Conservation (phyloP, 2,329 filamentous ascomycete genomes). For the Coniochaeta sp. region DNA sequence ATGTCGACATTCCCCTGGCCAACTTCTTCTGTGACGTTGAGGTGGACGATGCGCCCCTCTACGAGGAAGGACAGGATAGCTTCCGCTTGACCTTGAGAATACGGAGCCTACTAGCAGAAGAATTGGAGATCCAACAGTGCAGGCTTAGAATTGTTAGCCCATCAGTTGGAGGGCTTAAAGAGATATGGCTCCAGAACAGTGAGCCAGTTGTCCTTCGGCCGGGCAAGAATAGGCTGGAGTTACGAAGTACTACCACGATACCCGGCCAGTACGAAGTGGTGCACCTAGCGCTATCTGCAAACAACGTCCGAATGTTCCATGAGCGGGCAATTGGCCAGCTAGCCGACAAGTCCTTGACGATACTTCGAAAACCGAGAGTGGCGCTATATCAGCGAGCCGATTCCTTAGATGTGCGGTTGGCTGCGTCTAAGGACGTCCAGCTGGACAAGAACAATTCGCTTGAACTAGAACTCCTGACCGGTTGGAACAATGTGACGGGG, state of each 20-base stretch:
- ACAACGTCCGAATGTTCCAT: conserved; percentile 58
- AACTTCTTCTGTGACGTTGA: conserved; percentile 67
- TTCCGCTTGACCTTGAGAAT: conserved; percentile 64
- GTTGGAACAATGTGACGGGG: conserved; percentile 60
- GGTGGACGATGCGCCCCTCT: conserved; percentile 60
- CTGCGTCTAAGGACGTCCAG: conserved; percentile 62
- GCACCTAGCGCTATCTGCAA: conserved; percentile 56
- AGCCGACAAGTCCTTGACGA: conserved; percentile 34
- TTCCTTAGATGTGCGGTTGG: conserved; percentile 61
- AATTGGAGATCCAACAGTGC: conserved; percentile 57
- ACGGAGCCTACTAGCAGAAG: conserved; percentile 64
- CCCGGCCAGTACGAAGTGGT: conserved; percentile 71
- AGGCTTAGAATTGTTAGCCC: conserved; percentile 55
- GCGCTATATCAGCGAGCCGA: conserved; percentile 65
- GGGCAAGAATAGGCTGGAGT: conserved; percentile 39
- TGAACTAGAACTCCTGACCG: conserved; percentile 64
- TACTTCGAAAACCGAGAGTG: conserved; percentile 54
- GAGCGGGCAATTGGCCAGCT: conserved; percentile 50
- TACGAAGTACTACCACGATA: conserved; percentile 46
- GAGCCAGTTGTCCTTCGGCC: conserved; percentile 40
- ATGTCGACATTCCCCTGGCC: conserved; percentile 59
- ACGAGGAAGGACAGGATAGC: conserved; percentile 65
- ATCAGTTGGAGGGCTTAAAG: conserved; percentile 48
- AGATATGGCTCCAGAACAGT: conserved; percentile 33
- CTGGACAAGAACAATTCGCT: conserved; percentile 73